phyloP scores from a whole-genome alignment of 169 alveolate species.

The Nephromyces sp. region DNA sequence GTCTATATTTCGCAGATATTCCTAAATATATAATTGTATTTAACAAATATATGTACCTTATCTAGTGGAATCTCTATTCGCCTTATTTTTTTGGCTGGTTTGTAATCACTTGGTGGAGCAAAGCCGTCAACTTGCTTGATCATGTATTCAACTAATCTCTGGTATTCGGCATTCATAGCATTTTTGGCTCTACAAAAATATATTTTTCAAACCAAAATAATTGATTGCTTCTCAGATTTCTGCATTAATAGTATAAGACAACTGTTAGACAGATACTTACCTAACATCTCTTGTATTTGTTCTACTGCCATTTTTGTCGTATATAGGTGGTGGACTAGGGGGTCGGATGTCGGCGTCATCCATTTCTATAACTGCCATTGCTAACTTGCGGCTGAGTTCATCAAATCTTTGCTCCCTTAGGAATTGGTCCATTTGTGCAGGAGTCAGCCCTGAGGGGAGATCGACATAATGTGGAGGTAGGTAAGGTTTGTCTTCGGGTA shows the following conservation, averaged over 20 bases:
- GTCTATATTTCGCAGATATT: too few relatives aligned
- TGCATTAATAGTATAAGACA: too few relatives aligned
- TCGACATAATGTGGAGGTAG: slow-evolving; percentile 79
- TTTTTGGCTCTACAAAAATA: slow-evolving; percentile 53
- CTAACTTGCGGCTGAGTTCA: slow-evolving; percentile 63
- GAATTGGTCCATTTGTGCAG: slow-evolving; percentile 72
- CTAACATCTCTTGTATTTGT: slow-evolving; percentile 75
- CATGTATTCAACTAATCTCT: slow-evolving; percentile 70
- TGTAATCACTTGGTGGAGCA: slow-evolving; percentile 73
- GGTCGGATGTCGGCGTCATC: slow-evolving; percentile 82
- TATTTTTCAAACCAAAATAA: too few relatives aligned
- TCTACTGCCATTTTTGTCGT: slow-evolving; percentile 74
- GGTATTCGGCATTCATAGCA: slow-evolving; percentile 72
- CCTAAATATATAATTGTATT: too few relatives aligned
- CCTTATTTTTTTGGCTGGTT: slow-evolving; percentile 69
- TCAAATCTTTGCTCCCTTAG: slow-evolving; percentile 78
- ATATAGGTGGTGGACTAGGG: slow-evolving; percentile 82
- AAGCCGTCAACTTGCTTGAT: slow-evolving; percentile 68
- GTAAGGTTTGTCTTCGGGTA: slow-evolving; percentile 45
- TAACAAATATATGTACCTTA: too few relatives aligned
- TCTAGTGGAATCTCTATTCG: slow-evolving; percentile 66
- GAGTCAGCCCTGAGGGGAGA: slow-evolving; percentile 75
- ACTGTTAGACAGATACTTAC: too few relatives aligned
- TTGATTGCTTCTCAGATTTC: too few relatives aligned
- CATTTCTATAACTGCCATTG: slow-evolving; percentile 45